Percentiles rank a stretch among this genome's conserved stretches.
Evolutionary conservation across 495 filamentous ascomycete species (phyloP).

Genomic region (Daldinia bambusicola): DNA sequence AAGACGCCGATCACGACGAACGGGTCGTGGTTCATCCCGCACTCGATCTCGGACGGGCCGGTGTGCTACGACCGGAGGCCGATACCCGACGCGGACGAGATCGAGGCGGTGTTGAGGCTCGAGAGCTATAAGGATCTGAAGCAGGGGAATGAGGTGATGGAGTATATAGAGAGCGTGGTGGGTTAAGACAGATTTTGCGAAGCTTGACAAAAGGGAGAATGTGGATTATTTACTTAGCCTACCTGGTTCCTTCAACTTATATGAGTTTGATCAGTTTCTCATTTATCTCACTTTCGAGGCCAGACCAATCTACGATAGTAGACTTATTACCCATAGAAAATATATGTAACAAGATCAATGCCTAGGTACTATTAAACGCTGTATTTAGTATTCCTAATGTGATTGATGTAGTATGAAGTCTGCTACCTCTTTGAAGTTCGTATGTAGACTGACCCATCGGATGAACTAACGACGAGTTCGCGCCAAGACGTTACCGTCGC

Average conservation of each 20-base stretch:
- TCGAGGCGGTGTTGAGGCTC: slow-evolving; percentile 7
- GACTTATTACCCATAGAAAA: neutral
- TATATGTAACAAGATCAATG: neutral
- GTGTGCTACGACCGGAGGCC: slow-evolving; percentile 11
- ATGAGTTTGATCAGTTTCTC: too few species aligned
- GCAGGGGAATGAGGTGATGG: neutral
- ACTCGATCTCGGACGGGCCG: slow-evolving; percentile 12
- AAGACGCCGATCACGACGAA: slow-evolving; percentile 14
- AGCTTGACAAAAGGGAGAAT: neutral
- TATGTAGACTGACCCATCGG: too few species aligned
- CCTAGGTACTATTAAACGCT: too few species aligned
- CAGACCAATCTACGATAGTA: neutral
- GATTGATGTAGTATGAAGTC: too few species aligned
- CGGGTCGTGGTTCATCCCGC: slow-evolving; percentile 13
- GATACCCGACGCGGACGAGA: slow-evolving; percentile 11
- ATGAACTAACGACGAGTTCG: neutral
- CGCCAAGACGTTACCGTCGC: neutral
- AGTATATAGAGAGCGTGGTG: slow-evolving; percentile 9
- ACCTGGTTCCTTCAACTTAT: too few species aligned
- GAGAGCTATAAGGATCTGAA: slow-evolving; percentile 3
- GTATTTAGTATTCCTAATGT: too few species aligned
- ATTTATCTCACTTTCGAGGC: too few species aligned
- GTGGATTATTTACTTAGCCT: neutral
- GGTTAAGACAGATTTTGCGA: neutral
- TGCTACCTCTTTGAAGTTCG: too few species aligned